Conservation (phyloP, 495 filamentous ascomycete genomes). For the Lasiosphaeria ovina region DNA sequence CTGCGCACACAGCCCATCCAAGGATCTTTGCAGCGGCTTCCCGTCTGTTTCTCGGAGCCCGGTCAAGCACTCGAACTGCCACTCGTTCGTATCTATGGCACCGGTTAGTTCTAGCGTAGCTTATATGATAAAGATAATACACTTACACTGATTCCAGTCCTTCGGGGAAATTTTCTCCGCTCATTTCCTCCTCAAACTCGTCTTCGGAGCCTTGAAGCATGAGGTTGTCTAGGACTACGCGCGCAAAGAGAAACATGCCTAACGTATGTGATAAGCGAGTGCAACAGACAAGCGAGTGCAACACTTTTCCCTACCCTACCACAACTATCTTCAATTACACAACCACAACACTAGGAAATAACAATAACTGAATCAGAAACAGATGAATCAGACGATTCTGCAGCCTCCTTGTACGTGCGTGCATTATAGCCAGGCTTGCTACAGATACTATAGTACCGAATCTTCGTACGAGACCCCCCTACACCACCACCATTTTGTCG, state of each 20-base stretch:
- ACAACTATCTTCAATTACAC: too few species aligned
- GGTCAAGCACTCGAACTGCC: not conserved
- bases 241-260: slow-evolving; percentile 8
- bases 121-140: not conserved
- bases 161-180: not conserved
- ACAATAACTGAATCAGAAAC: too few species aligned
- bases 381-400: too few species aligned
- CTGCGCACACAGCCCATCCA: not conserved
- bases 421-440: too few species aligned
- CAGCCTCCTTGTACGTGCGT: too few species aligned
- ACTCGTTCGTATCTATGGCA: not conserved
- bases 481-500: too few species aligned
- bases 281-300: too few species aligned
- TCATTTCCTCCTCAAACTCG: slow-evolving; percentile 6
- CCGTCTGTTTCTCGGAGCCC: not conserved
- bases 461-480: too few species aligned
- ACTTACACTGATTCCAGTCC: slow-evolving; percentile 1
- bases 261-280: too few species aligned
- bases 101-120: not conserved
- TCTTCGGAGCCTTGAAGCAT: not conserved
- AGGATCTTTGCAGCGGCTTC: not conserved
- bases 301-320: too few species aligned
- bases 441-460: too few species aligned
- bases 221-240: slow-evolving; percentile 4
- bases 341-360: too few species aligned